Base-by-base conservation (phyloP, 163 green algal genomes). In the Chlamydomonas reinhardtii region DNA sequence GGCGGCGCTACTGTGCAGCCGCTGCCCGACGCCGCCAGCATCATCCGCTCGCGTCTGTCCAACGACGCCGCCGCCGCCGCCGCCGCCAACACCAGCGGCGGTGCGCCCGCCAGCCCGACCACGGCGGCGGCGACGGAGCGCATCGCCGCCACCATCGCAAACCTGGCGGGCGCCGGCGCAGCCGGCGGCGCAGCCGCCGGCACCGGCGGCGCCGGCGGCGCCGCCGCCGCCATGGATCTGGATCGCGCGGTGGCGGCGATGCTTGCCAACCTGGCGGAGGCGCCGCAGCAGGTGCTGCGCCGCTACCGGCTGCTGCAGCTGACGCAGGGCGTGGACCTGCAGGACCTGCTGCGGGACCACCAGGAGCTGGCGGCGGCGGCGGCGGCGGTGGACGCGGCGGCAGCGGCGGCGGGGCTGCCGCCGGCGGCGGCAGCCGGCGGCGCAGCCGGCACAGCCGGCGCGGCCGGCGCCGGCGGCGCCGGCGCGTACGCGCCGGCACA, bases 231-330 rank as follows among this genome's bases (percentile, higher is more conserved):
- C 68, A 74, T 52, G 68, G 68, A 74, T 25, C 70, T 76, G 29
- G 35, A 76, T 24, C 17, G 16, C 35, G 69, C 79, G 2, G 52
- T 86, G 29, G 32, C 74, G 34, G 69, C 69, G 27, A 79, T 86
- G 79, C 69, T 78, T 24, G 56, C 69, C 39, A 78, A 71, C 31
- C 39, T 86, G 35, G 81, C 70, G 35, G 81, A 86, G 54, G 79
- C 69, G 34, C 70, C 81, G 29, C 70, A 86, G 35, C 52, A 78
- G 32, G 70, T 86, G 56, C 72, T 86, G 37, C 81, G 81, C 16
- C 70, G 81, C 69, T 80, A 80, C 59, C 54, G 81, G 19, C 56
- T 86, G 71, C 71, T 86, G 56, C 81, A 86, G 81, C 71, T 86
- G 35, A 86, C 71, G 48, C 81, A 86, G 8, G 81, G 81, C 2